These are phyloP conservation scores for Aechmea fasciata DNA, from an alignment of 176 grass and related monocot species.

Conservation along the genomic window DNA sequence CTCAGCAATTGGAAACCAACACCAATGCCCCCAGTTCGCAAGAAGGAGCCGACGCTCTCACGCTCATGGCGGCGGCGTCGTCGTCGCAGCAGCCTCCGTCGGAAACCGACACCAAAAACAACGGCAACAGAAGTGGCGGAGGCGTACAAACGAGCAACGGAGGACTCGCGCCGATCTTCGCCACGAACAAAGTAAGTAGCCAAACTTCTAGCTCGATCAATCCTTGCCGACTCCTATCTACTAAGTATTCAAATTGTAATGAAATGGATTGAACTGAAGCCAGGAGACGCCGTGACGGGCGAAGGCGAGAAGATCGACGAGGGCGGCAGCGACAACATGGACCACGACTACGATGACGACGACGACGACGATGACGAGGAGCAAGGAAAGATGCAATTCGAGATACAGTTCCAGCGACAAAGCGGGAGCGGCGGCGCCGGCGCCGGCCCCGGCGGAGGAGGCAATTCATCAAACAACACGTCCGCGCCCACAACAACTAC, in stretches of 20 bases:
- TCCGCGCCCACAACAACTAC: not conserved
- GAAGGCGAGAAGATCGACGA: not conserved
- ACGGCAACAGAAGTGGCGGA: not conserved
- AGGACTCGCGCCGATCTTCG: not conserved
- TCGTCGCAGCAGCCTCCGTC: constrained; percentile 36
- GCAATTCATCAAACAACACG: not conserved
- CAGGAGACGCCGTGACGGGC: not conserved
- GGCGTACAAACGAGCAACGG: not conserved
- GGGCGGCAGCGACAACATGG: not conserved
- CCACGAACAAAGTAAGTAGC: not conserved
- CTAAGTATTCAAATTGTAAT: not conserved
- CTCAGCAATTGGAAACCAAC: not conserved
- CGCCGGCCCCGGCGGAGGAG: not conserved
- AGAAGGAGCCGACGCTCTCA: constrained; percentile 18
- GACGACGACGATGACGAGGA: not conserved
- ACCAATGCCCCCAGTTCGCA: constrained; percentile 8
- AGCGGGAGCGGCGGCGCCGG: not conserved
- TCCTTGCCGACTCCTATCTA: not conserved
- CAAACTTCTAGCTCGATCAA: too few relatives aligned
- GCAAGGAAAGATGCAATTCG: not conserved
- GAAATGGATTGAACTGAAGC: not conserved
- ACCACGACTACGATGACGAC: not conserved
- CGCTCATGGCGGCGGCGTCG: constrained; percentile 17
- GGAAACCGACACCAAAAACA: constrained; percentile 27
- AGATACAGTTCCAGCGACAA: constrained; percentile 1